Conservation (phyloP, 805 yeast species). For the Hemisphaericaspora nanyangensis region DNA sequence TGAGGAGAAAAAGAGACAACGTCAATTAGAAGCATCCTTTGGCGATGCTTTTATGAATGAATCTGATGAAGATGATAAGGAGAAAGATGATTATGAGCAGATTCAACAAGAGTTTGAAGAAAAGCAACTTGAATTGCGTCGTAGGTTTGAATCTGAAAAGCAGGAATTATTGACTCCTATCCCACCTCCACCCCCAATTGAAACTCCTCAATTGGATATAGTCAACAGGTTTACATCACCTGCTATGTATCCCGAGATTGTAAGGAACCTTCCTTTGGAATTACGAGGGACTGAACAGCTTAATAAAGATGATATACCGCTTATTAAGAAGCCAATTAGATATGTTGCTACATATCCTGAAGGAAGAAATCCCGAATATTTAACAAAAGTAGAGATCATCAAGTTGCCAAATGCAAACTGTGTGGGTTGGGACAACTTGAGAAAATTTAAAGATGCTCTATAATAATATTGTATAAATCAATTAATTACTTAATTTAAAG, state of each 20-base stretch:
- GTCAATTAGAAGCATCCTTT: conserved; percentile 9
- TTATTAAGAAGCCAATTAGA: conserved; percentile 34
- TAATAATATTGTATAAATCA: background rate
- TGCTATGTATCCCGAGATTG: conserved; percentile 28
- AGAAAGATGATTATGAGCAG: background rate
- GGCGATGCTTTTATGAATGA: conserved; percentile 7
- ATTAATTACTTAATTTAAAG: background rate
- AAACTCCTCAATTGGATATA: conserved; percentile 20
- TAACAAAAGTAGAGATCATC: conserved; percentile 35
- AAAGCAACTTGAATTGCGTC: conserved; percentile 10
- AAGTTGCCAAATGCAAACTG: conserved; percentile 42
- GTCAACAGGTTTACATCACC: conserved; percentile 31
- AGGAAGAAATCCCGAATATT: conserved; percentile 25
- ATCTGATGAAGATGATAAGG: conserved; percentile 1
- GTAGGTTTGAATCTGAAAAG: conserved; percentile 10
- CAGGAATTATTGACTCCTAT: conserved; percentile 9
- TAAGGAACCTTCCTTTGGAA: conserved; percentile 29
- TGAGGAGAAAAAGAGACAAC: conserved; percentile 11
- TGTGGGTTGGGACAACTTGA: conserved; percentile 42
- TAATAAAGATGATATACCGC: conserved; percentile 10
- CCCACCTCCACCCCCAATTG: conserved; percentile 16
- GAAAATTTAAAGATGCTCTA: conserved; percentile 21
- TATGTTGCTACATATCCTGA: conserved; percentile 29
- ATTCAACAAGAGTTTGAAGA: conserved; percentile 9
- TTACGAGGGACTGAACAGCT: conserved; percentile 17